Conservation (phyloP, 257 asterid species). For the Solanum medicagineum region DNA sequence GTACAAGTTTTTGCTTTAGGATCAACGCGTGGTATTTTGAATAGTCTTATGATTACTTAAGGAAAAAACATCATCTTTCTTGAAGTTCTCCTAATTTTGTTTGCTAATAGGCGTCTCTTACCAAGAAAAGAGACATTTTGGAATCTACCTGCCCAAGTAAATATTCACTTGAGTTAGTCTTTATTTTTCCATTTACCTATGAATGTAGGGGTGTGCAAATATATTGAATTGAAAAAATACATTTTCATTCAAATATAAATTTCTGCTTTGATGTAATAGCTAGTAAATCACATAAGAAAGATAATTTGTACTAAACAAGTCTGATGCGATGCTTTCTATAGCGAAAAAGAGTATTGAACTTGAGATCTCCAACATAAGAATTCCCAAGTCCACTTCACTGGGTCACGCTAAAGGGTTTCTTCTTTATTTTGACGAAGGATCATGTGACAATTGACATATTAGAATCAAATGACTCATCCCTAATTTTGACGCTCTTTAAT, state of each 20-base stretch:
- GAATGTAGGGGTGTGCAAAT: background rate
- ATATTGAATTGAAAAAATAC: background rate
- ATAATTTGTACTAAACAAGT: no score
- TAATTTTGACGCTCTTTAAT: no score
- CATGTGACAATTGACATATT: no score
- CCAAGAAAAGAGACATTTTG: background rate
- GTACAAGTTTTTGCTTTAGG: background rate
- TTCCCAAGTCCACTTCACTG: no score
- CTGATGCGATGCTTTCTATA: no score
- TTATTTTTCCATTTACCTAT: background rate
- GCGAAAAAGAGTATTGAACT: no score
- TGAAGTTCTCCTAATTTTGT: background rate
- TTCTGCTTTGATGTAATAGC: no score
- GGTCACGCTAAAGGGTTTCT: no score
- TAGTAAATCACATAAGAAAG: accelerated
- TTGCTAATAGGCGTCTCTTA: background rate
- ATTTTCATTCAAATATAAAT: no score
- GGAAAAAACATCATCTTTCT: background rate
- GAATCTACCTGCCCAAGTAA: background rate
- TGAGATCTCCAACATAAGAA: no score
- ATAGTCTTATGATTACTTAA: background rate
- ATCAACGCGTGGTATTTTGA: background rate
- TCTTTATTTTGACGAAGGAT: no score
- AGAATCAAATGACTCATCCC: no score
- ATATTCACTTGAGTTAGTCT: background rate